These are phyloP conservation scores for Castanea mollissima DNA, from an alignment of 306 rosid genomes.

Conservation along the genomic window DNA sequence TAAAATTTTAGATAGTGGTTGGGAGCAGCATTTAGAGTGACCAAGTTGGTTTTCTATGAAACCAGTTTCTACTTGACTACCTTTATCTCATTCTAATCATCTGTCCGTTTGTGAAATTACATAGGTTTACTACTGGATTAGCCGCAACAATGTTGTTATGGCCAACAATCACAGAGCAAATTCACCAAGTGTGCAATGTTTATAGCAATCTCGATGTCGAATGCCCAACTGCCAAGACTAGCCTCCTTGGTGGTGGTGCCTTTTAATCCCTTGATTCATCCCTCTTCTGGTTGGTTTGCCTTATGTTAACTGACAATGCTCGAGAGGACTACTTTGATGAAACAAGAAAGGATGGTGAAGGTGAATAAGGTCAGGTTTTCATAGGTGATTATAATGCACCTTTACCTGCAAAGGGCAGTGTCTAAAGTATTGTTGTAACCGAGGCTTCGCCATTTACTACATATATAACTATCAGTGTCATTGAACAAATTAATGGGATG, in stretches of 20 bases:
- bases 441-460: not conserved
- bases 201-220: conserved; percentile 22
- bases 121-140: conserved; percentile 63
- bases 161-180: conserved; percentile 62
- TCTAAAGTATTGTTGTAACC: conserved; percentile 6
- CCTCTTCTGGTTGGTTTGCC: conserved; percentile 79
- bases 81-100: no score
- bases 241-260: conserved; percentile 92
- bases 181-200: conserved; percentile 31
- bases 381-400: no score
- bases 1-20: no score
- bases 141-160: conserved; percentile 46
- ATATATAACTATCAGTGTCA: not conserved
- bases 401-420: conserved; percentile 4
- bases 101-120: not conserved
- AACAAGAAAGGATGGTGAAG: conserved; percentile 25
- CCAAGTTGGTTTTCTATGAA: not conserved
- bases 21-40: not conserved
- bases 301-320: conserved; percentile 72
- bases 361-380: not conserved
- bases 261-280: conserved; percentile 78
- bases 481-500: not conserved
- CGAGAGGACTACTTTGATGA: conserved; percentile 80
- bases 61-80: not conserved
- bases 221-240: conserved; percentile 71